phyloP scores from a whole-genome alignment of 2,329 filamentous ascomycete genomes.

The Alternaria brassicicola region DNA sequence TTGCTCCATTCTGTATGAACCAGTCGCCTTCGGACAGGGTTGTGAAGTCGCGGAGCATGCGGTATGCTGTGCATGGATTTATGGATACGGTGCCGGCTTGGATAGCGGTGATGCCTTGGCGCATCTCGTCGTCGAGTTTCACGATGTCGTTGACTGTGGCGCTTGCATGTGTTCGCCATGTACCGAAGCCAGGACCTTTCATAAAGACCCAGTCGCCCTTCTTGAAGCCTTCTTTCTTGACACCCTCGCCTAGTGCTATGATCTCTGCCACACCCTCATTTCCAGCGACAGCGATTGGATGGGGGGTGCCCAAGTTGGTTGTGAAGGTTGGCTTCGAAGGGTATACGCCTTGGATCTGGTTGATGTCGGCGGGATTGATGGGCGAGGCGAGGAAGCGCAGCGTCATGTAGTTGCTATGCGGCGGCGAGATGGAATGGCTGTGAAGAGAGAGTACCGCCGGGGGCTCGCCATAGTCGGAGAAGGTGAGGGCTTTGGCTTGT shows the following conservation, averaged over 20 bases:
- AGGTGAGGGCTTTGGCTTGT: constrained; percentile 81
- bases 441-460: constrained; percentile 73
- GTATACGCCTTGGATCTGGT: constrained; percentile 97
- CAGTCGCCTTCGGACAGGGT: constrained; percentile 75
- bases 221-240: constrained; percentile 60
- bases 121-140: constrained; percentile 71
- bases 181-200: constrained; percentile 80
- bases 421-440: constrained; percentile 76
- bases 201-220: constrained; percentile 96
- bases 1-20: constrained; percentile 97
- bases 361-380: constrained; percentile 97
- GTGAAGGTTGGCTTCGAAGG: constrained; percentile 82
- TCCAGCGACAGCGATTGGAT: constrained; percentile 78
- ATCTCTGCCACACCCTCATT: constrained; percentile 97
- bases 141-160: constrained; percentile 67
- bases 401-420: constrained; percentile 72
- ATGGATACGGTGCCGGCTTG: constrained; percentile 89
- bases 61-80: constrained; percentile 93
- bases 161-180: constrained; percentile 91
- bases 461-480: constrained; percentile 76
- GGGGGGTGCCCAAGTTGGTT: constrained; percentile 74
- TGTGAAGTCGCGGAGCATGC: constrained; percentile 85
- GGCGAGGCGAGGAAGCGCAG: constrained; percentile 88
- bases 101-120: constrained; percentile 70
- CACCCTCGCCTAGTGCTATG: constrained; percentile 67